phyloP scores from a whole-genome alignment of 805 yeast genomes.

The Saturnispora sekii region DNA sequence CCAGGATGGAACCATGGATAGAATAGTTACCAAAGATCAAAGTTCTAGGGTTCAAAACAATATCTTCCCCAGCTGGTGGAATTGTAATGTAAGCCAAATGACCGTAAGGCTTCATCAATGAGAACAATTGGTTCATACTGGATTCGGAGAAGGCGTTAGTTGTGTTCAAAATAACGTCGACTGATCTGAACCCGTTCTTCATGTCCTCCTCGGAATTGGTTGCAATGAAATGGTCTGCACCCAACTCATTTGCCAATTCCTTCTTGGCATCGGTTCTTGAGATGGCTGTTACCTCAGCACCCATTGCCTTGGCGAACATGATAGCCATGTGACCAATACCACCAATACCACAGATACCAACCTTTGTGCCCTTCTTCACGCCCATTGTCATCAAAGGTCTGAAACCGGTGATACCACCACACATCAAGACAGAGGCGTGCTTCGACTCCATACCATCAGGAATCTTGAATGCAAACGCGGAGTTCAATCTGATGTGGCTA shows the following conservation, averaged over 20 bases:
- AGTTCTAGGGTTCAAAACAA: conserved; percentile 27
- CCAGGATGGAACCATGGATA: conserved; percentile 30
- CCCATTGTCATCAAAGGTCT: conserved; percentile 37
- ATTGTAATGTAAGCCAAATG: conserved; percentile 23
- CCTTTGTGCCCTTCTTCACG: conserved; percentile 39
- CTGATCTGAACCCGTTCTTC: conserved; percentile 22
- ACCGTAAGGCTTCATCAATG: conserved; percentile 25
- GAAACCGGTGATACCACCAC: conserved; percentile 48
- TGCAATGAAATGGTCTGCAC: conserved; percentile 46
- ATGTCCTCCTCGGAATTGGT: conserved; percentile 41
- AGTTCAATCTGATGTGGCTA: conserved; percentile 35
- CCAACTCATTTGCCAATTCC: conserved; percentile 39
- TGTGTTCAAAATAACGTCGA: conserved; percentile 42
- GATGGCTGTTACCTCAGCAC: conserved; percentile 49
- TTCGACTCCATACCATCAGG: conserved; percentile 35
- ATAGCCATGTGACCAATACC: conserved; percentile 39
- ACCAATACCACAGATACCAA: conserved; percentile 41
- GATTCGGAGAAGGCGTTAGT: conserved; percentile 32
- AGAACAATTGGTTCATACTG: conserved; percentile 19
- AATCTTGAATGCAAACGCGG: conserved; percentile 37
- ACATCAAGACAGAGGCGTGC: conserved; percentile 44
- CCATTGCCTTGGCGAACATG: conserved; percentile 47
- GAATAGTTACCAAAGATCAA: conserved; percentile 25
- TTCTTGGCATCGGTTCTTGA: conserved; percentile 42
- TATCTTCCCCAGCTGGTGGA: conserved; percentile 29